phyloP scores from a whole-genome alignment of 2,329 filamentous ascomycete species.

The Fusarium sp. region DNA sequence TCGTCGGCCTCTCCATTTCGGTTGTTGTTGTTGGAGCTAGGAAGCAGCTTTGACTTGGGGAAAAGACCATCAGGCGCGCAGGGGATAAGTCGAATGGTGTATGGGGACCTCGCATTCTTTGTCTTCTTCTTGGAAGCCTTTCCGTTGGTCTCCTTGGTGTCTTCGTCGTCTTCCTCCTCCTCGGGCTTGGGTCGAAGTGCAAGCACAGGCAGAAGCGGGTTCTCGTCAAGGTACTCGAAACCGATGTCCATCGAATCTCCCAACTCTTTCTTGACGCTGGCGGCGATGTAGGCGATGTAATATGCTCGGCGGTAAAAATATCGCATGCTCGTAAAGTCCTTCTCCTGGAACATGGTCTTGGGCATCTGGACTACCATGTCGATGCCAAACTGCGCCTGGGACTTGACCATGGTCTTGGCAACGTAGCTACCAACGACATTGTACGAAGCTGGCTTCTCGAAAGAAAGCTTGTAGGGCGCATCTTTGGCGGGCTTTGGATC shows the following conservation, averaged over 20 bases:
- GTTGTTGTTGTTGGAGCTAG: constrained; percentile 76
- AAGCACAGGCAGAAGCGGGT: constrained; percentile 78
- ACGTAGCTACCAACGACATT: constrained; percentile 93
- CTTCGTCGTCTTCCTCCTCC: constrained; percentile 27
- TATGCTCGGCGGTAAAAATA: constrained; percentile 97
- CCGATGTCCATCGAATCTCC: constrained; percentile 65
- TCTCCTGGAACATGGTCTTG: constrained; percentile 82
- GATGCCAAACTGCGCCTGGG: constrained; percentile 68
- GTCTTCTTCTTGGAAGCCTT: constrained; percentile 42
- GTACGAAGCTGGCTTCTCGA: constrained; percentile 78
- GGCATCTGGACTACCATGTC: constrained; percentile 94
- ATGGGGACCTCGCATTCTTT: constrained; percentile 53
- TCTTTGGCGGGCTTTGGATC: constrained; percentile 80
- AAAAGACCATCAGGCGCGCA: constrained; percentile 78
- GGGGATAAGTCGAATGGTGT: constrained; percentile 80
- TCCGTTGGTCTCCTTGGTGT: constrained; percentile 14
- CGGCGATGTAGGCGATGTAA: constrained; percentile 85
- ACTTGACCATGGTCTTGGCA: constrained; percentile 77
- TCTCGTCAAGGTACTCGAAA: constrained; percentile 77
- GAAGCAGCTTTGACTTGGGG: constrained; percentile 74
- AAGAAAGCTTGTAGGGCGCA: constrained; percentile 84
- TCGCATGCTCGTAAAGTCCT: constrained; percentile 91
- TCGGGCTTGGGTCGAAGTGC: constrained; percentile 53
- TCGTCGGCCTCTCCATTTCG: constrained; percentile 63
- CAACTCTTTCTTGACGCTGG: constrained; percentile 70